phyloP scores from a whole-genome alignment of 2,329 filamentous ascomycete species.

The Trichothecium sympodiale region DNA sequence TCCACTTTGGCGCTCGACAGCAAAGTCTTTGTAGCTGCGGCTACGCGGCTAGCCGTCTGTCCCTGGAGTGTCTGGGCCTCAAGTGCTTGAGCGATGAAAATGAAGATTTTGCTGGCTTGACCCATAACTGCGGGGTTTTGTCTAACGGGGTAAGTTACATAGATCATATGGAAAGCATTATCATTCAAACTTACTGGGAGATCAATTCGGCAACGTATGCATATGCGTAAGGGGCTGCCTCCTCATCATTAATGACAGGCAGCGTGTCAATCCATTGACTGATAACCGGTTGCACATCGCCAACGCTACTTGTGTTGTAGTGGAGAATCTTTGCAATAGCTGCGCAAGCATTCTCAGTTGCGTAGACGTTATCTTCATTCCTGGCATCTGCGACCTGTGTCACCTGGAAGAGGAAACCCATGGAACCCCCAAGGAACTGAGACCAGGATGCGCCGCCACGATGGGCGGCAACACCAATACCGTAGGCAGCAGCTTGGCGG shows the following conservation, averaged over 20 bases:
- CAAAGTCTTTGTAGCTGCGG: conserved; percentile 66
- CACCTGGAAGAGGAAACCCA: conserved; percentile 77
- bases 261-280: conserved; percentile 84
- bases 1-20: conserved; percentile 65
- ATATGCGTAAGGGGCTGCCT: conserved; percentile 93
- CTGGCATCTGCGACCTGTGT: conserved; percentile 72
- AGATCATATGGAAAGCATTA: neutral
- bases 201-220: conserved; percentile 85
- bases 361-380: conserved; percentile 88
- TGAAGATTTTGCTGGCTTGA: conserved; percentile 73
- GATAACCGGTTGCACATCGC: conserved; percentile 64
- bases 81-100: conserved; percentile 75
- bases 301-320: conserved; percentile 69
- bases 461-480: conserved; percentile 89
- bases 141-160: conserved; percentile 32
- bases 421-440: conserved; percentile 69
- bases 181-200: conserved; percentile 63
- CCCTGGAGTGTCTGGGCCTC: conserved; percentile 86
- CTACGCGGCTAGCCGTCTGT: conserved; percentile 67
- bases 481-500: conserved; percentile 90
- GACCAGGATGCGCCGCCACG: conserved; percentile 82
- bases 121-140: conserved; percentile 72
- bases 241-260: conserved; percentile 88
- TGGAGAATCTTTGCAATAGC: conserved; percentile 95
- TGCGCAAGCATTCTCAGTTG: conserved; percentile 93